Evolutionary conservation across 192 early-diverging fungal species (phyloP).

Genomic region (Coemansia sp.): DNA sequence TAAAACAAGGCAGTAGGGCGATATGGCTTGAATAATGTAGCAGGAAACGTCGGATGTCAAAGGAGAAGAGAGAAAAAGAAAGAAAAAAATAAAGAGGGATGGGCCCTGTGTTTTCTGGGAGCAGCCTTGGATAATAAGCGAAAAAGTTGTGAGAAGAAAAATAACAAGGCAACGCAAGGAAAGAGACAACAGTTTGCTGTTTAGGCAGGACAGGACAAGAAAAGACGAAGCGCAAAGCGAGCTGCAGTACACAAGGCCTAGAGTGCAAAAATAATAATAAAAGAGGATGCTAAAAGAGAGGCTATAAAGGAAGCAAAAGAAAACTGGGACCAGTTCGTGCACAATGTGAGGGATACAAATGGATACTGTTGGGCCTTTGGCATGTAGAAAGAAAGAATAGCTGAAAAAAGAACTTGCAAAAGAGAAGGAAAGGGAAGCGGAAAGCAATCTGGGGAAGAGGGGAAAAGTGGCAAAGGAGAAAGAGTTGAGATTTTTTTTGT

Average conservation of each 20-base stretch:
- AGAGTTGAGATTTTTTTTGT: constrained; percentile 1
- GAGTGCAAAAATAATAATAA: neutral
- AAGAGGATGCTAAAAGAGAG: neutral
- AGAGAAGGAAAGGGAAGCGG: constrained; percentile 4
- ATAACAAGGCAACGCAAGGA: neutral
- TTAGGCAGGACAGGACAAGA: neutral
- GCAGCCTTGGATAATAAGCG: neutral
- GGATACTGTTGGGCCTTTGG: neutral
- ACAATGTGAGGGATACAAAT: neutral
- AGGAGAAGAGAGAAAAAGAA: neutral
- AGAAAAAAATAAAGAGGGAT: neutral
- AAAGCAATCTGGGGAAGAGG: constrained; percentile 1
- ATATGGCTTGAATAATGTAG: neutral
- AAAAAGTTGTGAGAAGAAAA: neutral
- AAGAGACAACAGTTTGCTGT: neutral
- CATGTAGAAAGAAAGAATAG: constrained; percentile 1
- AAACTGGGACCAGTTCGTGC: neutral
- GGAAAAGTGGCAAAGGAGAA: constrained; percentile 1
- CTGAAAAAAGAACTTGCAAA: neutral
- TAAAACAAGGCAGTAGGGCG: neutral
- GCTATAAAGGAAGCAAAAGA: neutral
- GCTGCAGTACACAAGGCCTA: neutral
- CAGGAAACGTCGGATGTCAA: neutral
- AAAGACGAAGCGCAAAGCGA: neutral
- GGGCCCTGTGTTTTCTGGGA: neutral